Base-by-base conservation (phyloP, 2,329 filamentous ascomycete species). In the Neopestalotiopsis sp. region DNA sequence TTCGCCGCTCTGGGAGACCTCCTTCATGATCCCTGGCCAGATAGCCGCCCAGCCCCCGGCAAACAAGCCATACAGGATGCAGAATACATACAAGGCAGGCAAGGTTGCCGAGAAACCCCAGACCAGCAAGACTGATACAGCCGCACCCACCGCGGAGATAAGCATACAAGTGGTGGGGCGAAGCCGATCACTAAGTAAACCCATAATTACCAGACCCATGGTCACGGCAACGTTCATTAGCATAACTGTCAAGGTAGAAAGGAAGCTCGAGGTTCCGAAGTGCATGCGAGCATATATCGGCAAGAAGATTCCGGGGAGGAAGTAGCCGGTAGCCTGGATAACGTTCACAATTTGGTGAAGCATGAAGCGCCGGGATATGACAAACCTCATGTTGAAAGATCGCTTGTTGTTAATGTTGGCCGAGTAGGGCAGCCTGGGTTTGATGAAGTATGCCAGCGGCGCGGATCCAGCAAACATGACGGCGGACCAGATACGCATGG, bases 1-100 rank as follows among this genome's bases (percentile, higher is more conserved):
- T 30, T 70, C 76, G 40, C 70, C 70, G 4, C n/a, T 64, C 17
- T 64, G 61, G n/a, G 61, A 52, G 34, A 49, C 42, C n/a, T 64
- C 61, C 28, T 64, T 64, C 61, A 64, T 64, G 17, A 64, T 52
- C 10, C 34, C 61, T 17, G 61, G 61, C 61, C 61, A 64, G n/a
- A 49, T 49, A 4, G 61, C 38, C 20, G 61, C 61, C 61, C 61
- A 64, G 9, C 32, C 38, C 1, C 61, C 61, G 6, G 61, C 61
- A 28, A 64, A 64, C 24, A 64, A 20, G 38, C 61, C 61, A 38
- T 64, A 64, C 34, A 64, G 20, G 20, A 64, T 24, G 38, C 61
- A 64, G 28, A 64, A 64, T 17, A 45, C 34, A 13, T 64, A 64
- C 28, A 64, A 64, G 20, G 40, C 61, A 45, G 61, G 61, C n/a